Conservation (phyloP, 1,139 yeast genomes). For the Tardiomyces blankii region DNA sequence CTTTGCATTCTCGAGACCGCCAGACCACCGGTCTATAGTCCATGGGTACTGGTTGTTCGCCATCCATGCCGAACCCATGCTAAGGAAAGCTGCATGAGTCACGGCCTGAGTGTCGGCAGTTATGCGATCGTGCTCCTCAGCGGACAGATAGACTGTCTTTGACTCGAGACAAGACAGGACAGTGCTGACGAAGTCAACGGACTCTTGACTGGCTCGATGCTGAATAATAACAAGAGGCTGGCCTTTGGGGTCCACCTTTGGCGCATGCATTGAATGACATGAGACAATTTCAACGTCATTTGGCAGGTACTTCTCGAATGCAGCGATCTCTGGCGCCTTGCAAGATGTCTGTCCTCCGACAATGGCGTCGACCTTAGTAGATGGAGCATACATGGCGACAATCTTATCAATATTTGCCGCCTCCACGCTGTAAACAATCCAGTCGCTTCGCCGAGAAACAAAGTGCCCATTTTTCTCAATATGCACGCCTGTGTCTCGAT, state of each 20-base stretch:
- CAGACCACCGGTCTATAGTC: slow-evolving; percentile 79
- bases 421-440: slow-evolving; percentile 79
- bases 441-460: slow-evolving; percentile 74
- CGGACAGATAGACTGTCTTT: slow-evolving; percentile 66
- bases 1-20: slow-evolving; percentile 93
- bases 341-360: slow-evolving; percentile 99
- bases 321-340: slow-evolving; percentile 79
- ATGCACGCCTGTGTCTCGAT: slow-evolving; percentile 33
- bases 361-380: slow-evolving; percentile 76
- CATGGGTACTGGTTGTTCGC: slow-evolving; percentile 79
- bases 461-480: slow-evolving; percentile 66
- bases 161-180: slow-evolving; percentile 67
- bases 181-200: slow-evolving; percentile 48
- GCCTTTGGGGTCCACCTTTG: slow-evolving; percentile 76
- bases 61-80: slow-evolving; percentile 97
- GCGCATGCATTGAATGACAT: slow-evolving; percentile 91
- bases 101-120: slow-evolving; percentile 99
- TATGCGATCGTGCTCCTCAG: slow-evolving; percentile 80
- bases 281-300: slow-evolving; percentile 71
- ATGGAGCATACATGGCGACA: slow-evolving; percentile 68
- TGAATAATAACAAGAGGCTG: slow-evolving; percentile 84
- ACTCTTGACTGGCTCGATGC: slow-evolving; percentile 49
- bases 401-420: slow-evolving; percentile 55
- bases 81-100: slow-evolving; percentile 92
- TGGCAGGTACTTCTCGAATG: slow-evolving; percentile 70